A percentile compares a stretch with the other conserved stretches of the same genome.
Evolutionary conservation across 1,284 basidiomycete genomes (phyloP).

Genomic region (Xerocomus nothofagi): DNA sequence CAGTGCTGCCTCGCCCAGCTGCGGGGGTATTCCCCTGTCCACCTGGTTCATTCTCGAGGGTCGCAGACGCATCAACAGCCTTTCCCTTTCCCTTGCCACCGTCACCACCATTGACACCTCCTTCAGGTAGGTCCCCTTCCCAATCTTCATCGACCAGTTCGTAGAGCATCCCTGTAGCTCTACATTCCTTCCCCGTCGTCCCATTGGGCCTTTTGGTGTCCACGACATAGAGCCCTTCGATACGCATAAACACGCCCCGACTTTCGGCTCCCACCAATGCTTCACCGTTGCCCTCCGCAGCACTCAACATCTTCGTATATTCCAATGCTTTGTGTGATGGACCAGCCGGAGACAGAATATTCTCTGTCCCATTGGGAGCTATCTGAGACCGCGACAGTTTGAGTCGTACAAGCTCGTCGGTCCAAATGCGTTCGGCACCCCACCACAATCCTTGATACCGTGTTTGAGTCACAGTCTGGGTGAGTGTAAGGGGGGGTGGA

Average conservation of each 20-base stretch:
- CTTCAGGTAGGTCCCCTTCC: conserved; percentile 43
- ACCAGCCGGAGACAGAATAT: conserved; percentile 59
- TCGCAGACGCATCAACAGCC: conserved; percentile 22
- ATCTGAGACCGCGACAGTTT: conserved; percentile 65
- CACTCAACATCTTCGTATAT: conserved; percentile 27
- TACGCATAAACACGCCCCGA: conserved; percentile 65
- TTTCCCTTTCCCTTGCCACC: conserved; percentile 34
- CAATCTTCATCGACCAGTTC: conserved; percentile 73
- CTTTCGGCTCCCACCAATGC: conserved; percentile 52
- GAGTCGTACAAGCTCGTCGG: conserved; percentile 80
- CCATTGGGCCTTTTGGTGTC: conserved; percentile 40
- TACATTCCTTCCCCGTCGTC: conserved; percentile 52
- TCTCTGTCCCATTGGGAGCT: conserved; percentile 57
- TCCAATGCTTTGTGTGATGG: conserved; percentile 46
- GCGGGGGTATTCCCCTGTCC: conserved; percentile 21
- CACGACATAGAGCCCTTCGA: conserved; percentile 61
- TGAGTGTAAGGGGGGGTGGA: conserved; percentile 26
- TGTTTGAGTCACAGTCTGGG: conserved; percentile 44
- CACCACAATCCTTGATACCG: conserved; percentile 84
- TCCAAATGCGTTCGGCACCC: conserved; percentile 88
- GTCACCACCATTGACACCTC: background rate
- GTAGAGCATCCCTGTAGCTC: conserved; percentile 67
- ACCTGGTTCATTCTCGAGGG: conserved; percentile 2
- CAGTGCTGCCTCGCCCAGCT: conserved; percentile 7
- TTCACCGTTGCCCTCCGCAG: conserved; percentile 24